Conservation (phyloP, 169 alveolate species). For the Babesia microti region DNA sequence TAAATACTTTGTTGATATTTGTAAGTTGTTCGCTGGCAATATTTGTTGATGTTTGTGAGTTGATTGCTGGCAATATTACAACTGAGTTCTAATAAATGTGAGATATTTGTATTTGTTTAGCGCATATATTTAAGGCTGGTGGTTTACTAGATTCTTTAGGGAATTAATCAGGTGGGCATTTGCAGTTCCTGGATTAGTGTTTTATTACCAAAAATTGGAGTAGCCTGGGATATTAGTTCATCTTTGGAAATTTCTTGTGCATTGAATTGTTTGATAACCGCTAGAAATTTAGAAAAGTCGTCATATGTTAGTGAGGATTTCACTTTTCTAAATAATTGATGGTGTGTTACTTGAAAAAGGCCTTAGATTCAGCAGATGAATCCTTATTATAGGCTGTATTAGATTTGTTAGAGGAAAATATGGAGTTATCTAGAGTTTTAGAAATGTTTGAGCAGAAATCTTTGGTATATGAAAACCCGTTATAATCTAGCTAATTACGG, state of each 20-base stretch:
- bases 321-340: slow-evolving; percentile 54
- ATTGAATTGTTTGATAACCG: slow-evolving; percentile 68
- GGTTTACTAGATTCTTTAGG: no score
- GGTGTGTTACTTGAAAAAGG: slow-evolving; percentile 6
- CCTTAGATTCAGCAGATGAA: neutral
- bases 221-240: slow-evolving; percentile 53
- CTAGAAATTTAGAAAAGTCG: slow-evolving; percentile 58
- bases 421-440: neutral
- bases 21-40: no score
- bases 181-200: no score
- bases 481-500: neutral
- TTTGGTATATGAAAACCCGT: slow-evolving; percentile 13
- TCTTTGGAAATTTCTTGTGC: slow-evolving; percentile 69
- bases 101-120: no score
- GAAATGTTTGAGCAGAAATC: slow-evolving; percentile 1
- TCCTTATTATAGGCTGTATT: slow-evolving; percentile 4
- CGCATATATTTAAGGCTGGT: no score
- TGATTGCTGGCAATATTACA: no score
- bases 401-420: slow-evolving; percentile 14
- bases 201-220: slow-evolving; percentile 45
- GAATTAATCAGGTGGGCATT: no score
- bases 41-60: no score
- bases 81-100: no score
- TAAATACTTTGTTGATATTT: no score
- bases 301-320: slow-evolving; percentile 55